Conservation (phyloP, 352 stramenopile species). For the Phytophthora melonis region DNA sequence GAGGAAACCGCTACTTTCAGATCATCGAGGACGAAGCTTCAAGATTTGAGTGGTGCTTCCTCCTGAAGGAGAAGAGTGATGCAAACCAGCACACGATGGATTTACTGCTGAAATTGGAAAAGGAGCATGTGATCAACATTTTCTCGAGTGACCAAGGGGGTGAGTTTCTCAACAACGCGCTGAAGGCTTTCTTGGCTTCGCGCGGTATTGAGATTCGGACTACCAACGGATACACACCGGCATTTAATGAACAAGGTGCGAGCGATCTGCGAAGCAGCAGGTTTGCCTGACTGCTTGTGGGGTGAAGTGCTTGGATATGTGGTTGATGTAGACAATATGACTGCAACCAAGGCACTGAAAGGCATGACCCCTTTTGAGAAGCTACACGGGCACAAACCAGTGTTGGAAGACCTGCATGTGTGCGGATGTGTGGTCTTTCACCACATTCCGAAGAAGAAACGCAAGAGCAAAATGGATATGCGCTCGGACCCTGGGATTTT, state of each 20-base stretch:
- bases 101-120: background rate
- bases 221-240: too few relatives aligned
- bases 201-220: background rate
- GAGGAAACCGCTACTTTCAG: constrained; percentile 5
- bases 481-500: background rate
- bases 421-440: background rate
- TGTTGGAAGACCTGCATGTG: background rate
- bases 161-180: background rate
- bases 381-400: background rate
- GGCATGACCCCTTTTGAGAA: background rate
- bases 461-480: background rate
- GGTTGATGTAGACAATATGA: constrained; percentile 3
- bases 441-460: background rate
- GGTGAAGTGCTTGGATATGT: too few relatives aligned
- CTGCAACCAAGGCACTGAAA: background rate
- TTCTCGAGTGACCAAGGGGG: constrained; percentile 6
- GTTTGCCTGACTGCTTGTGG: too few relatives aligned
- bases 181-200: background rate
- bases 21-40: constrained; percentile 1
- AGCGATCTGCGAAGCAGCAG: too few relatives aligned
- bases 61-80: background rate
- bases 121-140: background rate
- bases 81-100: background rate
- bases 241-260: too few relatives aligned
- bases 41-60: background rate